These are phyloP conservation scores for Fraxinus sp. DNA, from an alignment of 305 asterid genomes.

Conservation along the genomic window DNA sequence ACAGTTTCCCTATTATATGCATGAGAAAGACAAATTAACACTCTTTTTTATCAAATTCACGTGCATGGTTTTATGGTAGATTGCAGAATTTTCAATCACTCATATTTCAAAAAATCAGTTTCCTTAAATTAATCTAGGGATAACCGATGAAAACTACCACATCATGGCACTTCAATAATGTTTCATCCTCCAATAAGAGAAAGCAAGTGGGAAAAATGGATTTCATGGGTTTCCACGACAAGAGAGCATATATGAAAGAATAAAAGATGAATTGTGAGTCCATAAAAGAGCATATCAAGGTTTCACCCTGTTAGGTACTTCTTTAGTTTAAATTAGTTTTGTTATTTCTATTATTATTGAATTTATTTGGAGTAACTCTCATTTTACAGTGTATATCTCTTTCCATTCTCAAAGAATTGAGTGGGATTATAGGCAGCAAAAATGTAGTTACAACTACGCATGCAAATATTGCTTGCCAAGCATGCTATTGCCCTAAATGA, in stretches of 20 bases:
- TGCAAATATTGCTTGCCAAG: not conserved
- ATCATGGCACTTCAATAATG: not conserved
- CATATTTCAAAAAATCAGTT: not conserved
- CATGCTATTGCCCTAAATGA: not conserved
- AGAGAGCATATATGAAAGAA: not conserved
- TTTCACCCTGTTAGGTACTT: not conserved
- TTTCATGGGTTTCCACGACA: not conserved
- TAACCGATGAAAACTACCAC: not conserved
- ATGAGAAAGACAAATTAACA: not conserved
- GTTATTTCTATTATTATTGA: not conserved
- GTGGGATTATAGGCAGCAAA: not conserved
- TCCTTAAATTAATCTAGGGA: not conserved
- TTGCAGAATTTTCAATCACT: not conserved
- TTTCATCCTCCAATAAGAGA: not conserved
- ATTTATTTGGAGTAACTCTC: not conserved
- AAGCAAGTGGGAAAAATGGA: not conserved
- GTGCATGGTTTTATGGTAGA: not conserved
- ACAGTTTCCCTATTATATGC: not conserved
- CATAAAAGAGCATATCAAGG: not conserved
- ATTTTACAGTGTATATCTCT: not conserved
- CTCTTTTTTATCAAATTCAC: not conserved
- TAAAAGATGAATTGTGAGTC: not conserved
- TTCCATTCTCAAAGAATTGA: not conserved
- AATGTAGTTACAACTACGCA: not conserved
- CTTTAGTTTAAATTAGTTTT: not conserved